Evolutionary conservation across 768 basidiomycete species (phyloP).

Genomic region (Termitomyces sp.): DNA sequence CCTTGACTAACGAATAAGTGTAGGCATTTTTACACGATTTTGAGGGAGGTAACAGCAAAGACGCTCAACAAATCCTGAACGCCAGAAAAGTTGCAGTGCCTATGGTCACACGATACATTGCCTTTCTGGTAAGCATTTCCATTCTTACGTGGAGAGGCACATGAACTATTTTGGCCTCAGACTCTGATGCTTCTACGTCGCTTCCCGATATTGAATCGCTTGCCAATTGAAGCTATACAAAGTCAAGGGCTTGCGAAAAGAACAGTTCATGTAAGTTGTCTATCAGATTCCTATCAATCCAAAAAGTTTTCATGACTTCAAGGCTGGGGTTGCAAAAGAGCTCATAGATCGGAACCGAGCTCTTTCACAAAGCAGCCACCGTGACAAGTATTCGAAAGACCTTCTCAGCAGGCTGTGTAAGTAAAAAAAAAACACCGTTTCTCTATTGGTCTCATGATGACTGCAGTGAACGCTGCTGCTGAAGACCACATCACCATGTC

Average conservation of each 20-base stretch:
- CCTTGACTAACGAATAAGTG: too few relatives aligned
- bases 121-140: neutral
- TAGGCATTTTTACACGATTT: constrained; percentile 1
- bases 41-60: neutral
- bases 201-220: neutral
- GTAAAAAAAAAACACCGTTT: neutral
- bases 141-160: too few relatives aligned
- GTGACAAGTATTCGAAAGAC: neutral
- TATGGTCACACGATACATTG: neutral
- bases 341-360: neutral
- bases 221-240: neutral
- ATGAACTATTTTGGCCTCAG: neutral
- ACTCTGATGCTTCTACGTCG: neutral
- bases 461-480: neutral
- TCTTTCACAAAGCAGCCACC: neutral
- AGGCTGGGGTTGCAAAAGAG: neutral
- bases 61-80: neutral
- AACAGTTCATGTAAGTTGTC: neutral
- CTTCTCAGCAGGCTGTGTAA: neutral
- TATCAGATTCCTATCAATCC: too few relatives aligned
- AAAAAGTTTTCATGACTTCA: neutral
- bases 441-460: too few relatives aligned
- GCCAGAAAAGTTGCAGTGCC: neutral
- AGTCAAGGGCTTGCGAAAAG: neutral
- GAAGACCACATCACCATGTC: neutral